Conservation (phyloP, 2,329 filamentous ascomycete species). For the Hypomyces perniciosus region DNA sequence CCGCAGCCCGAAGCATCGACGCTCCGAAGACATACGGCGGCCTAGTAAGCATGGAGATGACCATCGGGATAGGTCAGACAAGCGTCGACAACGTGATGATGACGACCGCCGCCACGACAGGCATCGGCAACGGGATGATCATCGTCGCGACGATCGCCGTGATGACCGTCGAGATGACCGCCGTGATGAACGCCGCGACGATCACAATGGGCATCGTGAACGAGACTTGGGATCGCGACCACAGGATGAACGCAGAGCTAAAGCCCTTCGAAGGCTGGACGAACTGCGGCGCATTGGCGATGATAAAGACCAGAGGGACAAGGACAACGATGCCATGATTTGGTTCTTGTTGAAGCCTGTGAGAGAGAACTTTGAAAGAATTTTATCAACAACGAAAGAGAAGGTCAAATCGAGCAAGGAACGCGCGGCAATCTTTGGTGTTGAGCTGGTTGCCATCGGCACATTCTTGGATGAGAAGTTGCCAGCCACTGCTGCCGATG, state of each 20-base stretch:
- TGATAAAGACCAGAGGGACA: constrained; percentile 42
- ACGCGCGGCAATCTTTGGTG: constrained; percentile 55
- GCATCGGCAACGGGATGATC: constrained; percentile 31
- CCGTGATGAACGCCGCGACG: constrained; percentile 18
- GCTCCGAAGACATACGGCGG: constrained; percentile 35
- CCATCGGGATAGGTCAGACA: constrained; percentile 30
- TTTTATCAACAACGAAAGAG: constrained; percentile 56
- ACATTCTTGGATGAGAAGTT: constrained; percentile 50
- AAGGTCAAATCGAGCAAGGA: constrained; percentile 57
- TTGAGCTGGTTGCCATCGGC: constrained; percentile 55
- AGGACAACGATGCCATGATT: constrained; percentile 41
- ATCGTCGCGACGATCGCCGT: constrained; percentile 22
- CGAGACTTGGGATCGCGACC: constrained; percentile 26
- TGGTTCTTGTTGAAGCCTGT: constrained; percentile 52
- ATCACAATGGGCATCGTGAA: constrained; percentile 27
- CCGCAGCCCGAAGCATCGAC: constrained; percentile 38
- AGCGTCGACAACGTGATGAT: constrained; percentile 25
- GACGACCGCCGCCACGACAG: constrained; percentile 28
- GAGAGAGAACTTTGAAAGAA: constrained; percentile 51
- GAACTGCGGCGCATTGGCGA: constrained; percentile 42
- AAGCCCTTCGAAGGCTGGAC: constrained; percentile 35
- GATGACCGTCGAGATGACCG: constrained; percentile 20
- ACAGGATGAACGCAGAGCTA: constrained; percentile 36
- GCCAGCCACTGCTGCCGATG: constrained; percentile 35
- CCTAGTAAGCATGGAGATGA: constrained; percentile 32